phyloP scores from a whole-genome alignment of 2,329 filamentous ascomycete genomes.

The Bipolaris sorokiniana region DNA sequence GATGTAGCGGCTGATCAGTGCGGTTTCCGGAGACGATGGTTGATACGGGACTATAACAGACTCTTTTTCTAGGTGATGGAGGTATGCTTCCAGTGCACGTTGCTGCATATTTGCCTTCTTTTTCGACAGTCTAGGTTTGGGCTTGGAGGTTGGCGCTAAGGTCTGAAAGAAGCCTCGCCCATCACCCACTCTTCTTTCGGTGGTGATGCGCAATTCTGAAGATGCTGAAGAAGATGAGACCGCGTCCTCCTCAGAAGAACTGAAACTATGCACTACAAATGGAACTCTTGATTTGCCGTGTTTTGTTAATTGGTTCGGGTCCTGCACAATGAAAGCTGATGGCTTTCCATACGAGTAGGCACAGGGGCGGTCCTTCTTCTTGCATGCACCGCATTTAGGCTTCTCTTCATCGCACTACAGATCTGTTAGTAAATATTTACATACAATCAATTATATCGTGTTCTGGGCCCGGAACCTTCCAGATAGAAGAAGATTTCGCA shows the following conservation, averaged over 20 bases:
- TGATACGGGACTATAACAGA: conserved; percentile 9
- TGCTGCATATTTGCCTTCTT: conserved; percentile 22
- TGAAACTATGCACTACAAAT: conserved; percentile 22
- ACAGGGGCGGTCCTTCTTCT: conserved; percentile 38
- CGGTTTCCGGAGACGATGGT: conserved; percentile 26
- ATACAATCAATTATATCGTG: not conserved
- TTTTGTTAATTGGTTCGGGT: conserved; percentile 39
- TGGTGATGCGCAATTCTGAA: conserved; percentile 25
- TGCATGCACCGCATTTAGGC: conserved; percentile 37
- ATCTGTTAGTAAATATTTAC: not conserved
- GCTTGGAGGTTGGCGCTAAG: conserved; percentile 22
- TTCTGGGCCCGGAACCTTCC: not conserved
- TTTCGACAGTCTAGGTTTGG: conserved; percentile 17
- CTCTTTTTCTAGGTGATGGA: conserved; percentile 20
- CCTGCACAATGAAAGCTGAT: conserved; percentile 36
- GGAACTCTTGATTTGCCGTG: conserved; percentile 32
- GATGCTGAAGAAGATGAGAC: conserved; percentile 10
- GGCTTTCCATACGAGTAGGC: conserved; percentile 36
- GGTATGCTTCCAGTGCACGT: conserved; percentile 23
- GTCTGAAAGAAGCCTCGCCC: conserved; percentile 39
- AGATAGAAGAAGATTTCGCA: conserved; percentile 1
- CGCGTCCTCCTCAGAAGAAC: not conserved
- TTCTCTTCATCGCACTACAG: conserved; percentile 38
- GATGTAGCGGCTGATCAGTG: conserved; percentile 31
- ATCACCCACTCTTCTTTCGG: conserved; percentile 25